Base-by-base conservation (phyloP, 2,329 filamentous ascomycete genomes). In the Salinomyces thailandicus region DNA sequence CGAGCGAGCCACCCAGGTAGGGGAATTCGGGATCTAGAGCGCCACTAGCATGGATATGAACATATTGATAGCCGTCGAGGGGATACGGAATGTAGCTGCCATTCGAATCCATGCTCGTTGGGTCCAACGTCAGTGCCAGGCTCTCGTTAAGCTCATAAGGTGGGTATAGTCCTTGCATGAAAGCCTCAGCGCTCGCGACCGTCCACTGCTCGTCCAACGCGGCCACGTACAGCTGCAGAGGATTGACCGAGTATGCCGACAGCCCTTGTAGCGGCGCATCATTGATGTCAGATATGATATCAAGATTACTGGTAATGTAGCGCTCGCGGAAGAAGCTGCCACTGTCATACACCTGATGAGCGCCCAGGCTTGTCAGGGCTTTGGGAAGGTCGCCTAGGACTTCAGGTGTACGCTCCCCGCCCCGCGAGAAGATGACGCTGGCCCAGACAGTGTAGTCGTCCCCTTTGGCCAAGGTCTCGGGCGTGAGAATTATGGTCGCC, bases 91-190 rank as follows among this genome's bases (percentile, higher is more conserved):
- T 49, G 20, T 52, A 52, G 11, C 44, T 45, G 1, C 66, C 65
- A 53, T 77, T 70, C n/a, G 68, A 62, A 15, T 70, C 52, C 7
- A 64, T 46, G 13, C 58, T 62, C n/a, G 61, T 55, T 5, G 55
- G 49, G 39, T 62, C 55, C 15, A 60, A 46, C 24, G 54, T 44
- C 35, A 52, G 52, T 20, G 43, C 39, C 6, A 36, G 35, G 37
- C 55, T 57, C 4, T 37, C 27, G 33, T 53, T 54, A 3, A 60
- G 54, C 3, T 54, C 50, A 32, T 56, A 53, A 1, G 39, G 72
- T 20, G 74, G 74, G 50, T 77, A 78, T 7, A 78, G 56, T 5
- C 72, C 73, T 51, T 77, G 73, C 62, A 78, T 66, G 47, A 77
- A 77, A 2, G 75, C 73, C 45, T 73, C 69, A 9, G 73, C 72